These are phyloP conservation scores for Cyberlindnera euphorbiae DNA, from an alignment of 805 yeast genomes.

Conservation along the genomic window DNA sequence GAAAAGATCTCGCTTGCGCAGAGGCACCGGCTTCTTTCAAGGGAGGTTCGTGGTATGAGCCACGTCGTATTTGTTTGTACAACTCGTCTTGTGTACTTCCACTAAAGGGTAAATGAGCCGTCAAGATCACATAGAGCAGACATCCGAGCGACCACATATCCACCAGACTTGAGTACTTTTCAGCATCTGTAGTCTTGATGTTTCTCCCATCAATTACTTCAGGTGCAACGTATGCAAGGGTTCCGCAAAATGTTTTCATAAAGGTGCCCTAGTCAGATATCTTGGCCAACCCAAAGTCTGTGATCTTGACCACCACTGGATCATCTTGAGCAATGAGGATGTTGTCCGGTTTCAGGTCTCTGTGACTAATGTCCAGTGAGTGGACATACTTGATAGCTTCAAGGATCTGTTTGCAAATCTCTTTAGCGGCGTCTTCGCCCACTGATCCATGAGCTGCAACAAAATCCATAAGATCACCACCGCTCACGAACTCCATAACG, in stretches of 20 bases:
- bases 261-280: slow-evolving; percentile 77
- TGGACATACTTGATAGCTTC: slow-evolving; percentile 87
- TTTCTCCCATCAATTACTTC: slow-evolving; percentile 59
- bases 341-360: slow-evolving; percentile 96
- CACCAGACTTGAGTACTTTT: slow-evolving; percentile 73
- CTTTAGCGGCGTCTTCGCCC: slow-evolving; percentile 86
- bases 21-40: slow-evolving; percentile 64
- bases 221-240: slow-evolving; percentile 95
- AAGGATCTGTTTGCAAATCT: slow-evolving; percentile 77
- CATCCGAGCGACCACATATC: slow-evolving; percentile 99
- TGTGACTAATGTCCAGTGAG: slow-evolving; percentile 84
- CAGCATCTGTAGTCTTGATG: slow-evolving; percentile 23
- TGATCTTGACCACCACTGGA: slow-evolving; percentile 86
- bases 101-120: slow-evolving; percentile 93
- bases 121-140: slow-evolving; percentile 81
- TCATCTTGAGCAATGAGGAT: slow-evolving; percentile 85
- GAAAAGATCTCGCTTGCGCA: slow-evolving; percentile 64
- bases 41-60: slow-evolving; percentile 76
- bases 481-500: slow-evolving; percentile 94
- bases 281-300: slow-evolving; percentile 96
- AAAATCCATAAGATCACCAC: slow-evolving; percentile 97
- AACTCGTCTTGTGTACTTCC: slow-evolving; percentile 87
- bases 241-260: slow-evolving; percentile 96
- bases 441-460: slow-evolving; percentile 89
- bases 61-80: slow-evolving; percentile 68